Percentiles rank a stretch among this genome's conserved stretches.
phyloP scores from a whole-genome alignment of 176 grass and related monocot genomes.

The Thinopyrum elongatum region DNA sequence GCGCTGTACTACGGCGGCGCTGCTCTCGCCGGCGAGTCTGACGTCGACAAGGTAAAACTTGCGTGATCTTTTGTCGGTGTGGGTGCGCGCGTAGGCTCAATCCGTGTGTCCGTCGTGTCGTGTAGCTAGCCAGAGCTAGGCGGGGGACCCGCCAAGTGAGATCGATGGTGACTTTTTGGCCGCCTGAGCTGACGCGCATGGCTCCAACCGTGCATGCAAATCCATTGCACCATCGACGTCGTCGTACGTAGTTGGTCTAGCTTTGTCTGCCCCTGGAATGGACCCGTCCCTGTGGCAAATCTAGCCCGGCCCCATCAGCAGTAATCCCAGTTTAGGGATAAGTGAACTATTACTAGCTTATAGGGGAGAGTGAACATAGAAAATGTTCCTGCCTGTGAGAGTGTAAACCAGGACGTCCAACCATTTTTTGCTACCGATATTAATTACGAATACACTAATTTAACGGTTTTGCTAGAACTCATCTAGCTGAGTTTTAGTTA shows the following conservation, averaged over 20 bases:
- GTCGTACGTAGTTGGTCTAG: conserved; percentile 3
- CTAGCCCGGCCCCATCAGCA: background rate
- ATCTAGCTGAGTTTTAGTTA: too few species aligned
- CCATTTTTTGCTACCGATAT: background rate
- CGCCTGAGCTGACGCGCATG: background rate
- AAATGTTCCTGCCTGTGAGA: background rate
- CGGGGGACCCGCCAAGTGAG: background rate
- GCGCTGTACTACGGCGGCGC: conserved; percentile 52
- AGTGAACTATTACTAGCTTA: background rate
- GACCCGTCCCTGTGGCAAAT: background rate
- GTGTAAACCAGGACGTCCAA: background rate
- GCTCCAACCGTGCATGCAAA: background rate
- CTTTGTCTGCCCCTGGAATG: conserved; percentile 18
- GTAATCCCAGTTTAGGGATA: background rate
- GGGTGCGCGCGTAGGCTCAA: background rate
- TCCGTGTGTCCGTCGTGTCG: background rate
- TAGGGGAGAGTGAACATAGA: too few species aligned
- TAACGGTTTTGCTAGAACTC: too few species aligned
- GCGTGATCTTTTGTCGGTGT: background rate
- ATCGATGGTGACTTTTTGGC: too few species aligned
- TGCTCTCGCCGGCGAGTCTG: background rate
- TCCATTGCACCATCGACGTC: conserved; percentile 18
- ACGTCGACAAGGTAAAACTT: conserved; percentile 35
- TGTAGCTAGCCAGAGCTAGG: background rate
- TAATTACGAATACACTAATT: too few species aligned